Evolutionary conservation across 2,329 filamentous ascomycete species (phyloP), one percentile per base, ranked within the genome.

Genomic region (Fusarium sp.): DNA sequence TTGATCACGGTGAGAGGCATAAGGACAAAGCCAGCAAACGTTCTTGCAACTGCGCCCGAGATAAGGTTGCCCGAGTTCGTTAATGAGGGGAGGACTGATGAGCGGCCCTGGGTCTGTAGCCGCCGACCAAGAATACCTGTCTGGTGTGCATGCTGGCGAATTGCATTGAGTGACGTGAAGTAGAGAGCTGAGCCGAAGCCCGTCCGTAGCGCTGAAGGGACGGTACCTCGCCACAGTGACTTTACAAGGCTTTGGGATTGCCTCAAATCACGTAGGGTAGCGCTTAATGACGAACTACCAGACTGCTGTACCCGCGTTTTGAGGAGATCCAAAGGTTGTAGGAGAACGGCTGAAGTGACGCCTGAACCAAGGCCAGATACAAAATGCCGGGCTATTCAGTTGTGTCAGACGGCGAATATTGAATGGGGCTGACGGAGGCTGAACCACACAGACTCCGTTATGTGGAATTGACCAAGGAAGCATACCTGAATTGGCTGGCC

Each of bases 1-100:
- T 99, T 99, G 79, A 99, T 92, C 49, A 99, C 92, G 3, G 96
- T 99, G 69, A 98, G 90, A 4, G 96, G 96, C 94, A 98, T 98
- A 84, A 98, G 90, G 51, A 97, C 85, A 79, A 98, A 93, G 42
- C 96, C 96, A 0, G 96, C 96, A 59, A 93, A 91, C 3, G 94
- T 95, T 60, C 96, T 89, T 31, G 96, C 95, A 24, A 91, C 87
- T 12, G 95, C 95, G 15, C 96, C 96, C 0, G 96, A 95, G 18
- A 93, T 85, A 26, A 99, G 87, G 79, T 99, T 99, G 57, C 92
- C 93, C 7, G 92, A 90, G 80, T 96, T 94, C 71, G 92, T 94
- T 51, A 98, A 88, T 75, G 93, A 93, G 1, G 95, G 94, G 17
- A 98, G 87, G 5, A 91, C 91, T 9, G 93, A 96, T 4, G 93